These are phyloP conservation scores for Boletellus deceptivus DNA, from an alignment of 1,284 basidiomycete species.

Conservation along the genomic window DNA sequence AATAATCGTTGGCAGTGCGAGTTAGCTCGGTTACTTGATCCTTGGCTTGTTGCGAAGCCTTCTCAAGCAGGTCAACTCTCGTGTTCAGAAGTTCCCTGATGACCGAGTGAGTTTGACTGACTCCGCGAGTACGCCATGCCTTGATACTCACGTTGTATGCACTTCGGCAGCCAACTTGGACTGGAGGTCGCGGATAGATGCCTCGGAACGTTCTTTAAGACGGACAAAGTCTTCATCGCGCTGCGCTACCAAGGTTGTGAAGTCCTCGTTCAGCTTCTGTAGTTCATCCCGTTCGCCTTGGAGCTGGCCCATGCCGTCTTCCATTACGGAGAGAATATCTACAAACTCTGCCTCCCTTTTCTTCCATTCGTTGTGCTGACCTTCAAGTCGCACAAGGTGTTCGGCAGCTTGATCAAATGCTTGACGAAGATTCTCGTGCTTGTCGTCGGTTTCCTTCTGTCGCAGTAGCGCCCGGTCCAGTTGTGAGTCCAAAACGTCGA, in stretches of 20 bases:
- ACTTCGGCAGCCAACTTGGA: slow-evolving; percentile 67
- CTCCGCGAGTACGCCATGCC: not conserved
- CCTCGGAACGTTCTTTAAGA: slow-evolving; percentile 76
- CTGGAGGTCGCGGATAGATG: slow-evolving; percentile 68
- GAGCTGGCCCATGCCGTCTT: slow-evolving; percentile 59
- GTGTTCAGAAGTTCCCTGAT: slow-evolving; percentile 60
- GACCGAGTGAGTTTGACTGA: slow-evolving; percentile 1
- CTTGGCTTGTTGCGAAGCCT: slow-evolving; percentile 69
- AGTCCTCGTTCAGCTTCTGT: slow-evolving; percentile 66
- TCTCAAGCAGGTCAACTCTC: slow-evolving; percentile 62
- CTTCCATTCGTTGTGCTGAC: slow-evolving; percentile 70
- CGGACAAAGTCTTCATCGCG: slow-evolving; percentile 80
- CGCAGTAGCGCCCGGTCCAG: slow-evolving; percentile 77
- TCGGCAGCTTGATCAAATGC: slow-evolving; percentile 84
- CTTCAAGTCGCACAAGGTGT: slow-evolving; percentile 78
- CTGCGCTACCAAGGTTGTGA: slow-evolving; percentile 68
- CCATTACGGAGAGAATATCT: slow-evolving; percentile 55
- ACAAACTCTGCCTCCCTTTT: slow-evolving; percentile 58
- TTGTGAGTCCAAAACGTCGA: slow-evolving; percentile 84
- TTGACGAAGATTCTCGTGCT: slow-evolving; percentile 65
- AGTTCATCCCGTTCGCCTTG: slow-evolving; percentile 59
- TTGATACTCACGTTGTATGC: slow-evolving; percentile 59
- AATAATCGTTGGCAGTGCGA: slow-evolving; percentile 76
- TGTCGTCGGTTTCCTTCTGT: slow-evolving; percentile 77
- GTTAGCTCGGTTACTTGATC: slow-evolving; percentile 79